Evolutionary conservation across 495 filamentous ascomycete genomes (phyloP), one percentile per base, ranked within the genome.

Genomic region (Aspergillus egyptiacus): DNA sequence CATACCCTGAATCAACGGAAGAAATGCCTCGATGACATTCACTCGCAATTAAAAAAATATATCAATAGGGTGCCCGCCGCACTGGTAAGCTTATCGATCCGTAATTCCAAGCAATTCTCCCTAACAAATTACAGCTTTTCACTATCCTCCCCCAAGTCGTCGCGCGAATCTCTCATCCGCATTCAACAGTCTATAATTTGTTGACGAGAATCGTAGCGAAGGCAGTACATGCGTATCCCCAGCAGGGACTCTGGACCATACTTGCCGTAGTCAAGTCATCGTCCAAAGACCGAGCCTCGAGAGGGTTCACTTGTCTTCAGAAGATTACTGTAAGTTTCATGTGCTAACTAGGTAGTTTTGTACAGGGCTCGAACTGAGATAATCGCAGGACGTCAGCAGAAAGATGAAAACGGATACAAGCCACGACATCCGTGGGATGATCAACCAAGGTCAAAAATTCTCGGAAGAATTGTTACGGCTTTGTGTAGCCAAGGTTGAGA

Each of bases 231-330:
- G 66, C 77, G 13, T 82, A 95, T 61, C 91, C 93, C 2, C 85
- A 87, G 57, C 93, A 97, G 66, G 85, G 91, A n/a, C 64, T 97
- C 37, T 99, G 93, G 94, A 87, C 82, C 51, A 69, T 97, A 10
- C 78, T 96, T 43, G 87, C 91, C 5, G 83, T 95, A 15, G 83
- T 86, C 32, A 80, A 78, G 55, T 79, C 67, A 5, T 78, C 72
- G 30, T 72, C 67, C 38, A 75, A 74, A 45, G 75, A 75, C 20
- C 63, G 70, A 56, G 71, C 71, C 10, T 69, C 61, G 8, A 62
- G 68, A 46, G 77, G 76, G 7, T 63, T 66, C 11, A 62, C 58
- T 33, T 79, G 74, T 52, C 64, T 79, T n/a, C 59, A 76, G 44
- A 78, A 65, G 47, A 71, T 70, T 34, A 67, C 59, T 25, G 70